These are phyloP conservation scores for Rutidosis leptorrhynchoides DNA, from an alignment of 129 eudicot species.

Conservation along the genomic window DNA sequence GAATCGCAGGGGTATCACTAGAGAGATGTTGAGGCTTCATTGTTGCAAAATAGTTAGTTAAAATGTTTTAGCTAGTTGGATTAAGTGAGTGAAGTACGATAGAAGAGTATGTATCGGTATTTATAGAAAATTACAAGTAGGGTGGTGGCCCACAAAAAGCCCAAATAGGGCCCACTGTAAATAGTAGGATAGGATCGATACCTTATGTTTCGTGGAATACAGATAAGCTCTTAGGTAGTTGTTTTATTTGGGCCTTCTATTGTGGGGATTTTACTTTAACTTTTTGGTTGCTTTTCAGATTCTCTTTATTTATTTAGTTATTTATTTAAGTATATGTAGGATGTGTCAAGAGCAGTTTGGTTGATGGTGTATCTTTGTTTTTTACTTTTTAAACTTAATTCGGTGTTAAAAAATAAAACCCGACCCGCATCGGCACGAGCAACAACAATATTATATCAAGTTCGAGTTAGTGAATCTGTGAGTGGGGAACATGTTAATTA, in stretches of 20 bases:
- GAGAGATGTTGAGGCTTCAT: slow-evolving; percentile 67
- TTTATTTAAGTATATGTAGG: no score
- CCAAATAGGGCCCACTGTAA: slow-evolving; percentile 20
- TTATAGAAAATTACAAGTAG: slow-evolving; percentile 17
- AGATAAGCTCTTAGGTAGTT: slow-evolving; percentile 27
- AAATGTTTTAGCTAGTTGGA: neutral
- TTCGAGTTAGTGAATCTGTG: no score
- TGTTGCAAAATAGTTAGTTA: neutral
- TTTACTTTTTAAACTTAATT: neutral
- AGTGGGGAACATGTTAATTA: neutral
- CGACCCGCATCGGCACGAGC: no score
- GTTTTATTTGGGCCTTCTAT: slow-evolving; percentile 29
- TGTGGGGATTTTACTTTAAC: slow-evolving; percentile 20
- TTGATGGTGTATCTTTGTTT: neutral
- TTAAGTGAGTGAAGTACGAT: slow-evolving; percentile 17
- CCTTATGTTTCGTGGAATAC: slow-evolving; percentile 34
- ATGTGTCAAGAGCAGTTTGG: neutral
- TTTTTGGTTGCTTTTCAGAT: slow-evolving; percentile 11
- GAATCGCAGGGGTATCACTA: slow-evolving; percentile 44
- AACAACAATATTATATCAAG: no score
- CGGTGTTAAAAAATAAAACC: no score
- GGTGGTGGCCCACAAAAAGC: slow-evolving; percentile 14
- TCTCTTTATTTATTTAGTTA: neutral
- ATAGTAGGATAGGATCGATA: slow-evolving; percentile 23
- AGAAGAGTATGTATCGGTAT: slow-evolving; percentile 17